Evolutionary conservation across 768 basidiomycete species (phyloP).

Genomic region (Termitomyces sp.): DNA sequence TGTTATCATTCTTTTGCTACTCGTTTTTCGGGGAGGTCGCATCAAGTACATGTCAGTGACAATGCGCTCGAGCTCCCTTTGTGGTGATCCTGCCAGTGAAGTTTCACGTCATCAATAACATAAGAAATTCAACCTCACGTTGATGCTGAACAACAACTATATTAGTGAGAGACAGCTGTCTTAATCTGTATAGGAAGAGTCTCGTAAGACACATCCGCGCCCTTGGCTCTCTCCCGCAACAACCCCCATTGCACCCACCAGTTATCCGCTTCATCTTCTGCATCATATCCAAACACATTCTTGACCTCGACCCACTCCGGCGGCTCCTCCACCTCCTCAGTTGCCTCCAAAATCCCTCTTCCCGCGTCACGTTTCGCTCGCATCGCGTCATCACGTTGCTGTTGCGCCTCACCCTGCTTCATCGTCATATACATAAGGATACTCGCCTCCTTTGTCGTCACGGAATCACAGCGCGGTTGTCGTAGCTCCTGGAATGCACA

Average conservation of each 20-base stretch:
- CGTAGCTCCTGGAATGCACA: conserved; percentile 55
- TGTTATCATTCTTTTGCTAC: too few species aligned
- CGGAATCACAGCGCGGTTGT: conserved; percentile 39
- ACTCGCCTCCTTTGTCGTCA: conserved; percentile 36
- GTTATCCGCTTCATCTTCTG: conserved; percentile 55
- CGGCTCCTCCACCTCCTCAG: conserved; percentile 7
- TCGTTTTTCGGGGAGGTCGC: too few species aligned
- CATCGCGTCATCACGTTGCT: conserved; percentile 37
- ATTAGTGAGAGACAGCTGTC: background rate
- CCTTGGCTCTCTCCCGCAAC: conserved; percentile 33
- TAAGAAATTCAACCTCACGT: background rate
- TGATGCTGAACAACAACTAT: background rate
- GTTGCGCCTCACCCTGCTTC: conserved; percentile 36
- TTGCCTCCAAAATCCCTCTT: conserved; percentile 10
- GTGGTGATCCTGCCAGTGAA: background rate
- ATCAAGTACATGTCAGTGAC: too few species aligned
- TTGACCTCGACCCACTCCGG: conserved; percentile 44
- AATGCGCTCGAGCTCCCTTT: too few species aligned
- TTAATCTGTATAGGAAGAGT: background rate
- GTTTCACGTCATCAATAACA: background rate
- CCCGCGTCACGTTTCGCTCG: conserved; percentile 26
- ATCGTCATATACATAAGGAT: conserved; percentile 41
- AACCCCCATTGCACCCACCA: conserved; percentile 59
- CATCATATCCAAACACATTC: conserved; percentile 48
- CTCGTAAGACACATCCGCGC: conserved; percentile 5